Base-by-base conservation (phyloP, 129 eudicot genomes). In the Arctium minus region DNA sequence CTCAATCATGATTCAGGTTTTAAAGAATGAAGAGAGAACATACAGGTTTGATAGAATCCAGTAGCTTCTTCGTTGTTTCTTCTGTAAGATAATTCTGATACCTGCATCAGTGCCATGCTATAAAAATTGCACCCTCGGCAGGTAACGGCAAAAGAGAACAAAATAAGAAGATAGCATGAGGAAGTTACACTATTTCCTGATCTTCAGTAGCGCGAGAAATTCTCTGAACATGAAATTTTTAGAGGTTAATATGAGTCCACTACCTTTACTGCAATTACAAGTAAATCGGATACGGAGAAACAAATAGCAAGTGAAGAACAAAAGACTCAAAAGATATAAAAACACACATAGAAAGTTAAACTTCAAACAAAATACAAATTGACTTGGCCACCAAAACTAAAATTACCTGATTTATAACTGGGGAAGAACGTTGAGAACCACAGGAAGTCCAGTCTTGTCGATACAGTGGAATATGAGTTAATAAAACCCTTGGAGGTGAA, bases 401-500 rank as follows among this genome's bases (percentile, higher is more conserved):
- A 22, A 33, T 8, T 86, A 91, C 98, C 91, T 95, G 98, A 86
- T 94, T 88, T 71, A 93, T 96, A 79, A 93, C 37, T 35, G 91
- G 68, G 38, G 97, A 96, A 81, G 90, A 81, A 72, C 99, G 99
- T 76, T 86, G 79, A 69, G 95, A 89, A 76, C 99, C 99, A 85
- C 99, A 96, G 7, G 91, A 87, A 90, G 98, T 96, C 89, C 83
- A 85, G 86, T 93, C 92, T 1, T 89, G 89, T 13, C 99, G 99
- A 85, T 90, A 93, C 46, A 96, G 88, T 69, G 99, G 99, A 80
- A 96, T 96, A 73, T 96, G 99, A 60, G 95, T 93, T 85, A 96
- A 84, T 67, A 96, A 75, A 74, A 96, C 92, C 90, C 95, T 84
- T 73, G 97, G 94, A 13, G 70, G 81, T 71, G 90, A 86, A 84